Evolutionary conservation across 306 rosid genomes (phyloP), one percentile per base, ranked within the genome.

Genomic region (Gynostemma pentaphyllum): DNA sequence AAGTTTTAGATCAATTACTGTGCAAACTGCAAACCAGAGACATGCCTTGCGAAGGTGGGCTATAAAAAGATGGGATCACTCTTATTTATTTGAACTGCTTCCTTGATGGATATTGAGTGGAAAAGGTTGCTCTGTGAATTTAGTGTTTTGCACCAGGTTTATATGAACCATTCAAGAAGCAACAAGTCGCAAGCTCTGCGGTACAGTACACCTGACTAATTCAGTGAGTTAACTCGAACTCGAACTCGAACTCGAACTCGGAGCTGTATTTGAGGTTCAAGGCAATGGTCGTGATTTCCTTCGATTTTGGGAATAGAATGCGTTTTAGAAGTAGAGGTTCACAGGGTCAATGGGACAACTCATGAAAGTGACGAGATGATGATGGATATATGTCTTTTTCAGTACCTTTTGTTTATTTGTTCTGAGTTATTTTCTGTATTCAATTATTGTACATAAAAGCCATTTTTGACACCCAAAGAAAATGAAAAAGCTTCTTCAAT

Each of bases 391-490:
- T 37, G 65, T 59, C 28, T 39, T 34, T 34, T 37, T 59, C 3
- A 11, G 27, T 11, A 36, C 45, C 0, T 14, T 14, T 37, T 34
- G 41, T 9, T 9, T 54, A 15, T n/a, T 30, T 2, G 16, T 32
- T 30, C n/a, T 2, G 30, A 30, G 47, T 37, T 37, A 12, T 60
- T 60, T 56, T 60, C 48, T 39, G 48, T 60, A 60, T 60, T 60
- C 48, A 39, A 39, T 60, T 55, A 60, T 37, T 60, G 65, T 60
- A 60, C 65, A 60, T 37, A 22, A 52, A 52, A 37, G 41, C 64
- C 47, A 60, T 39, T 60, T 60, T 60, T 60, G 65, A 60, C 36
- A 60, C 22, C 65, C 18, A 4, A 40, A 23, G 39, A 28, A 24
- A 13, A 40, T 60, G 44, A 36, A 52, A 39, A 40, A 39, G 66